A percentile compares a stretch with the other conserved stretches of the same genome.
Evolutionary conservation across 768 basidiomycete genomes (phyloP).

Genomic region (Boletus vermiculosoides): DNA sequence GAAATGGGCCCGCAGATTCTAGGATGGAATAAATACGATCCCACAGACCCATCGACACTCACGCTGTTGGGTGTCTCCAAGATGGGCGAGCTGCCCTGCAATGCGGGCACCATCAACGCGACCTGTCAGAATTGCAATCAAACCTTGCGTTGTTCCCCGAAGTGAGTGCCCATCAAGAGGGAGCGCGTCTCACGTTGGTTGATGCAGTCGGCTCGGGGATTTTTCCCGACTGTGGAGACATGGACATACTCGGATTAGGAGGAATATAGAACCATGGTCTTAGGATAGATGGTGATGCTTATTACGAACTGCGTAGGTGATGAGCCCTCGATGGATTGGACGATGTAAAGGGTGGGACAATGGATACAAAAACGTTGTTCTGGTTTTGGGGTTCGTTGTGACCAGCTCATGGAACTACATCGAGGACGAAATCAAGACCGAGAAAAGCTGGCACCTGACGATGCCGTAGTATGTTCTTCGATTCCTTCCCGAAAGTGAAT

Average conservation of each 20-base stretch:
- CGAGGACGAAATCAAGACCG: background rate
- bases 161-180: background rate
- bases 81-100: no score
- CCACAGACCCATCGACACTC: background rate
- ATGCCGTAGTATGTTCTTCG: background rate
- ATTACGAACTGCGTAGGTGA: background rate
- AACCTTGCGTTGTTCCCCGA: background rate
- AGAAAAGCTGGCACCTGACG: background rate
- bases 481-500: background rate
- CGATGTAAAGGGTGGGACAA: no score
- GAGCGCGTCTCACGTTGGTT: background rate
- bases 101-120: no score
- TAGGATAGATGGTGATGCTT: background rate
- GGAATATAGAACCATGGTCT: background rate
- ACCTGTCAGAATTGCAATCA: no score
- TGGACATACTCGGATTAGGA: no score
- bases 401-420: background rate
- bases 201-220: no score
- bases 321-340: background rate
- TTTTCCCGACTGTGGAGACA: background rate
- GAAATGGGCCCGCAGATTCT: background rate
- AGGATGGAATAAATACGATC: no score
- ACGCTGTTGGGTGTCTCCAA: no score
- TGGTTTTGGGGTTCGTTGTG: background rate
- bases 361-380: no score